These are phyloP conservation scores for Solanum sejunctum DNA, from an alignment of 257 asterid genomes.

Conservation along the genomic window DNA sequence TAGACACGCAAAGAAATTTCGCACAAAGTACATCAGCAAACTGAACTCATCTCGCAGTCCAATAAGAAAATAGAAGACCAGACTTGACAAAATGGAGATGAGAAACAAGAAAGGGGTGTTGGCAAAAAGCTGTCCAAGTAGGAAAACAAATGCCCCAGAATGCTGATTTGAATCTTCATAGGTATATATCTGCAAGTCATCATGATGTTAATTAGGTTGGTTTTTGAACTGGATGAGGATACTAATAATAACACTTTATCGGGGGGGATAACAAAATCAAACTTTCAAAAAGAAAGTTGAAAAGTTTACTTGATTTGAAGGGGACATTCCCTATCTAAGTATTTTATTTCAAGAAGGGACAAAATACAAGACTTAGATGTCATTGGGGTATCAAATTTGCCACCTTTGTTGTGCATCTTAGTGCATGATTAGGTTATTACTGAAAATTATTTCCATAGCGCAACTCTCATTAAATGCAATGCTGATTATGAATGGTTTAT, in stretches of 20 bases:
- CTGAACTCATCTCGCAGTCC: slow-evolving; percentile 81
- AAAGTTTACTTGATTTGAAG: neutral
- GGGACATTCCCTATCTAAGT: neutral
- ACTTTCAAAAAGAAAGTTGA: neutral
- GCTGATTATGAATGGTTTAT: neutral
- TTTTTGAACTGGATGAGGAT: neutral
- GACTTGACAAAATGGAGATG: slow-evolving; percentile 80
- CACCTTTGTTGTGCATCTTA: neutral
- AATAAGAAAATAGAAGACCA: slow-evolving; percentile 79
- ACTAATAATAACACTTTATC: neutral
- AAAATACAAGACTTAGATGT: neutral
- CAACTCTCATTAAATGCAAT: neutral
- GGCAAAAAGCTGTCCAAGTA: slow-evolving; percentile 74
- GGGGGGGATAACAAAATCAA: neutral
- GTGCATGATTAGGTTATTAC: neutral
- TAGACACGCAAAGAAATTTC: slow-evolving; percentile 82
- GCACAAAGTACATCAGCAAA: slow-evolving; percentile 69
- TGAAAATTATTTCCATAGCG: neutral
- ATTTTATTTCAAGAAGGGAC: neutral
- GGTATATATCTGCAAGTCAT: slow-evolving; percentile 44
- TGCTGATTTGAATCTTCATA: slow-evolving; percentile 80
- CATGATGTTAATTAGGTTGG: neutral
- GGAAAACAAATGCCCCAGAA: slow-evolving; percentile 72
- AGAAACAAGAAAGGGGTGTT: slow-evolving; percentile 88
- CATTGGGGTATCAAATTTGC: neutral